A percentile compares a stretch with the other conserved stretches of the same genome.
Conservation (phyloP, 2,329 filamentous ascomycete genomes). For the Aspergillus sp. region DNA sequence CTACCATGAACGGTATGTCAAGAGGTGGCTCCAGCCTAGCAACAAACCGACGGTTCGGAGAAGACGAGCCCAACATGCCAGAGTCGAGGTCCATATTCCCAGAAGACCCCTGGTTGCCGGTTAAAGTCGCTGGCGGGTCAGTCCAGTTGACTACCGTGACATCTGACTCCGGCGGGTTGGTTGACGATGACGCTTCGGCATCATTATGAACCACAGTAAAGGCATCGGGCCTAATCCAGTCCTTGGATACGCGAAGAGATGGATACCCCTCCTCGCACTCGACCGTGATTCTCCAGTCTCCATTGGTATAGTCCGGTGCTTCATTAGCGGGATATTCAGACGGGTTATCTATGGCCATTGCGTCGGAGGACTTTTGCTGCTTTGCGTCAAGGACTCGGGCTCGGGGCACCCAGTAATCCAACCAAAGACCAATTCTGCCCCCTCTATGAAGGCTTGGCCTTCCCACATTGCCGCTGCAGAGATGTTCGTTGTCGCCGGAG, state of each 20-base stretch:
- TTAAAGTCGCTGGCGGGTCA: slow-evolving; percentile 39
- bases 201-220: slow-evolving; percentile 29
- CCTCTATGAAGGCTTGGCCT: slow-evolving; percentile 42
- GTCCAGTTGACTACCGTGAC: slow-evolving; percentile 38
- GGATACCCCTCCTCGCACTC: slow-evolving; percentile 49
- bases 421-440: slow-evolving; percentile 39
- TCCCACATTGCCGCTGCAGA: slow-evolving; percentile 44
- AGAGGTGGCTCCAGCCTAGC: slow-evolving; percentile 44
- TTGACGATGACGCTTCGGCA: slow-evolving; percentile 23
- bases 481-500: slow-evolving; percentile 35
- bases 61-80: slow-evolving; percentile 34
- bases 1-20: slow-evolving; percentile 43
- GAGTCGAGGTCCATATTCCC: slow-evolving; percentile 40
- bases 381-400: slow-evolving; percentile 36
- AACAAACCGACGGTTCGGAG: slow-evolving; percentile 46
- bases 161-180: slow-evolving; percentile 23
- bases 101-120: slow-evolving; percentile 32
- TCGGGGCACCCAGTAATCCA: slow-evolving; percentile 45
- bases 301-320: slow-evolving; percentile 20
- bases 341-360: slow-evolving; percentile 34
- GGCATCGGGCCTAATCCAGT: slow-evolving; percentile 42
- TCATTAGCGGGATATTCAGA: slow-evolving; percentile 19
- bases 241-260: slow-evolving; percentile 44
- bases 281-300: slow-evolving; percentile 39
- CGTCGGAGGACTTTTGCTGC: slow-evolving; percentile 26